These are phyloP conservation scores for Fereydounia khargensis DNA, from an alignment of 1,284 basidiomycete species.

Conservation along the genomic window DNA sequence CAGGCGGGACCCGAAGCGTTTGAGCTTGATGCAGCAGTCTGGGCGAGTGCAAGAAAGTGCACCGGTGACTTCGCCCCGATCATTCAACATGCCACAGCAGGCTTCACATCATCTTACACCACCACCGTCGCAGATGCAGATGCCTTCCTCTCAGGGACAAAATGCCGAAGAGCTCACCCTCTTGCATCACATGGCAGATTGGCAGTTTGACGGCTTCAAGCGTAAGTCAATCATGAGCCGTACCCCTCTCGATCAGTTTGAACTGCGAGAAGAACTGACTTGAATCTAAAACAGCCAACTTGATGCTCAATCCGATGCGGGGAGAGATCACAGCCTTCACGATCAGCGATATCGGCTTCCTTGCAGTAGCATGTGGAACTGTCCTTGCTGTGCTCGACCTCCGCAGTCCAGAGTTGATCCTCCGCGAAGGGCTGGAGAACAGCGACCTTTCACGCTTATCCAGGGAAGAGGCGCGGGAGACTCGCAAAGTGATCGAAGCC, in stretches of 20 bases:
- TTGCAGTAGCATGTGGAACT: constrained; percentile 42
- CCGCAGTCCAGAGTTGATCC: constrained; percentile 39
- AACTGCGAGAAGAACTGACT: too few species aligned
- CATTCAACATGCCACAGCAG: too few species aligned
- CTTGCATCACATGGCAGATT: constrained; percentile 25
- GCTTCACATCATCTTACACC: too few species aligned
- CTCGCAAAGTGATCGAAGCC: constrained; percentile 28
- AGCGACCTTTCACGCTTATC: too few species aligned
- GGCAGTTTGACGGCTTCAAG: constrained; percentile 44
- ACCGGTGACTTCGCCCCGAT: not conserved
- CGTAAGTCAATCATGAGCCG: constrained; percentile 1
- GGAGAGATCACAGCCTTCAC: constrained; percentile 37
- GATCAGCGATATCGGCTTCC: constrained; percentile 43
- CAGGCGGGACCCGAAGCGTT: constrained; percentile 26
- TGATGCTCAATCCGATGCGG: constrained; percentile 40
- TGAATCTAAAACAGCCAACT: too few species aligned
- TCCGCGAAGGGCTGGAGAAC: constrained; percentile 49
- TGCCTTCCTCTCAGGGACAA: not conserved
- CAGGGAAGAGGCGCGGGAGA: constrained; percentile 6
- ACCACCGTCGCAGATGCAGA: not conserved
- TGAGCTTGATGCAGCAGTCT: not conserved
- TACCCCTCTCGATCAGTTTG: not conserved
- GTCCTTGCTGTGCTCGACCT: constrained; percentile 48
- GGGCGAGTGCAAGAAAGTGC: not conserved
- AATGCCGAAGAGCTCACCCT: constrained; percentile 10